Evolutionary conservation across 495 filamentous ascomycete genomes (phyloP).

Genomic region (Podospora pseudopauciseta): DNA sequence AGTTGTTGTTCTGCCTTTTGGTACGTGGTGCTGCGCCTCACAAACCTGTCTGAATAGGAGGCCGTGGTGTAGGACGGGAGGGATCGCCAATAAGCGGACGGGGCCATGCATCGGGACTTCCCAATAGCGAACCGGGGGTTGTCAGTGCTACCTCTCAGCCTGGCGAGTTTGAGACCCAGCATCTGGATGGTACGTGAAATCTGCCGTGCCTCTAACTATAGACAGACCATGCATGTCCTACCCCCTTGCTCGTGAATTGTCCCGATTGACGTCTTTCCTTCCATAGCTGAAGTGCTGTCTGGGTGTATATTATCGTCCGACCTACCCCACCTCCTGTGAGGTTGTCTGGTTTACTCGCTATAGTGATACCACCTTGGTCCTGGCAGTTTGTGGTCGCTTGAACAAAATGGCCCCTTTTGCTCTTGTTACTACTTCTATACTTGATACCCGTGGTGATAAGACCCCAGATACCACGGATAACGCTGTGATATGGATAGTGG

Average conservation of each 20-base stretch:
- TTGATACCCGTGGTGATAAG: neutral
- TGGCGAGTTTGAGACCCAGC: neutral
- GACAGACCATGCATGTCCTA: neutral
- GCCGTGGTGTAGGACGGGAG: neutral
- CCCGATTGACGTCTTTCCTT: neutral
- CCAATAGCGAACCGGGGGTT: neutral
- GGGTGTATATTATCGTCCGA: neutral
- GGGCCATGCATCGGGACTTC: neutral
- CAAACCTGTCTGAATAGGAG: neutral
- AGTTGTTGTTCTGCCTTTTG: neutral
- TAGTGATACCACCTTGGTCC: neutral
- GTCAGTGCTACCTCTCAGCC: neutral
- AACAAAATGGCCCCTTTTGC: constrained; percentile 3
- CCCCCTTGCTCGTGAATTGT: neutral
- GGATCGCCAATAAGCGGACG: neutral
- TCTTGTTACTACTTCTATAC: neutral
- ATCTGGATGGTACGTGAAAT: neutral
- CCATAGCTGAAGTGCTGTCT: constrained; percentile 2
- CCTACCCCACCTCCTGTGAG: neutral
- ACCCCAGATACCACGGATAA: constrained; percentile 1
- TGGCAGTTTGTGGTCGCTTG: neutral
- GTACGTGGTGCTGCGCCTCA: neutral
- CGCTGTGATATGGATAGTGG: constrained; percentile 32
- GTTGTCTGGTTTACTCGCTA: neutral
- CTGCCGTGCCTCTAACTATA: neutral